phyloP scores from a whole-genome alignment of 495 filamentous ascomycete genomes.

The Polyplosphaeria fusca region DNA sequence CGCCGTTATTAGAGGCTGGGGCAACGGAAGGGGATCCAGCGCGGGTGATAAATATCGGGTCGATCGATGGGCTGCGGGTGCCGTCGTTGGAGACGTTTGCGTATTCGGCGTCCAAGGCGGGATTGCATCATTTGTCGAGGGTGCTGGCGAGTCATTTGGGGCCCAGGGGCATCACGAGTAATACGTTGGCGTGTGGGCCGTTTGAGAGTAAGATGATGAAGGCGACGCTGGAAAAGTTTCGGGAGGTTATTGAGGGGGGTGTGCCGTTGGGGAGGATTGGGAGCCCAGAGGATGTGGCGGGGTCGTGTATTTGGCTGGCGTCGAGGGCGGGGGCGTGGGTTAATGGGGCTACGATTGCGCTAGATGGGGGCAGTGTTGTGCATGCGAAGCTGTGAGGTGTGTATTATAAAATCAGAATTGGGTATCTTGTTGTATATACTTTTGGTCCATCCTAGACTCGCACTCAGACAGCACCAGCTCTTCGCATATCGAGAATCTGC shows the following conservation, averaged over 20 bases:
- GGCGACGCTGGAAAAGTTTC: constrained; percentile 59
- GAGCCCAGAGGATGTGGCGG: constrained; percentile 67
- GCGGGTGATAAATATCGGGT: constrained; percentile 74
- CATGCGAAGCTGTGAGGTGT: constrained; percentile 49
- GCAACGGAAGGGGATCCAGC: constrained; percentile 50
- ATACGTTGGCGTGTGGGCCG: constrained; percentile 73
- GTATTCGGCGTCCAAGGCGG: constrained; percentile 73
- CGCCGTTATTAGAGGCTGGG: constrained; percentile 64
- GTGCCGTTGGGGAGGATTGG: constrained; percentile 74
- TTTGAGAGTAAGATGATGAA: constrained; percentile 86
- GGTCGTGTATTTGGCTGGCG: constrained; percentile 69
- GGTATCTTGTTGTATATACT: not conserved
- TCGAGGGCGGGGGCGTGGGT: constrained; percentile 70
- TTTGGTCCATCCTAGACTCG: not conserved
- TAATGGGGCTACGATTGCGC: constrained; percentile 70
- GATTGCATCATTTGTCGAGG: constrained; percentile 68
- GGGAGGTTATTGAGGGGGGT: constrained; percentile 58
- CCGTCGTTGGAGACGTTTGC: constrained; percentile 70
- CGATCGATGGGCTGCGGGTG: constrained; percentile 65
- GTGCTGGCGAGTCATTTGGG: constrained; percentile 70
- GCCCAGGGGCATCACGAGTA: constrained; percentile 66
- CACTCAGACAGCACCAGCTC: constrained; percentile 32
- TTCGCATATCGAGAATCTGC: constrained; percentile 59
- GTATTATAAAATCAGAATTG: not conserved
- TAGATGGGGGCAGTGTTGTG: constrained; percentile 66